Base-by-base conservation (phyloP, 768 basidiomycete species). In the Auricularia sp. region DNA sequence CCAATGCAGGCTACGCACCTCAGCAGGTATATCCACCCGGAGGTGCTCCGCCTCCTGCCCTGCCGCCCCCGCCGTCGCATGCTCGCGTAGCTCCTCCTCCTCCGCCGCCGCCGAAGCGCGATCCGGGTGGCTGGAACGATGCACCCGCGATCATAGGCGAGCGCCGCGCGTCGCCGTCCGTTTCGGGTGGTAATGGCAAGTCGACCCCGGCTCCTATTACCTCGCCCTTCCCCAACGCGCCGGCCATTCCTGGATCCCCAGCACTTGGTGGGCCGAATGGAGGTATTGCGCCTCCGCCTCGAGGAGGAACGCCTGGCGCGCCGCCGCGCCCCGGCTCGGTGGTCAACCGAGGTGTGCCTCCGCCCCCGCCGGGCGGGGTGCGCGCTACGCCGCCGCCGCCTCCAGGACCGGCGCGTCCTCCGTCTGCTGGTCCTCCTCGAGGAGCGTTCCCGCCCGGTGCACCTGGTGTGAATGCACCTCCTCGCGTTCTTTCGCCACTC, bases 121-220 rank as follows among this genome's bases (percentile, higher is more conserved):
- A 88, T 62, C 86, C 86, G 35, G 84, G 87, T 16, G 93, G 93
- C 0, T 98, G 94, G 94, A 98, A 98, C 70, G 95, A 98, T 74
- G 86, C 93, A 0, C 94, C 93, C 0, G 72, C 78, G 5, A 67
- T 84, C 13, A 68, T 78, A 16, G 72, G 77, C 8, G 73, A 81
- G 18, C 74, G 81, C 51, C 21, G 39, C 39, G 39, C 24, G 24
- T 59, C 56, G 13, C 29, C 56, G 0, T 24, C 56, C 8, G 33
- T 24, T 16, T 18, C 47, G 29, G 34, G 24, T 0, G 7, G 6
- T 8, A 8, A 10, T 59, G 56, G 56, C 56, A 59, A 59, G 56
- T 29, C 71, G 64, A 91, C 89, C 70, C 87, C 83, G 2, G 78
- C 81, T 6, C 83, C 94, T 2, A 95, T 98, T 70, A 86, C 86